phyloP scores from a whole-genome alignment of 148 eudicot genomes.

The Gaultheria prostrata region DNA sequence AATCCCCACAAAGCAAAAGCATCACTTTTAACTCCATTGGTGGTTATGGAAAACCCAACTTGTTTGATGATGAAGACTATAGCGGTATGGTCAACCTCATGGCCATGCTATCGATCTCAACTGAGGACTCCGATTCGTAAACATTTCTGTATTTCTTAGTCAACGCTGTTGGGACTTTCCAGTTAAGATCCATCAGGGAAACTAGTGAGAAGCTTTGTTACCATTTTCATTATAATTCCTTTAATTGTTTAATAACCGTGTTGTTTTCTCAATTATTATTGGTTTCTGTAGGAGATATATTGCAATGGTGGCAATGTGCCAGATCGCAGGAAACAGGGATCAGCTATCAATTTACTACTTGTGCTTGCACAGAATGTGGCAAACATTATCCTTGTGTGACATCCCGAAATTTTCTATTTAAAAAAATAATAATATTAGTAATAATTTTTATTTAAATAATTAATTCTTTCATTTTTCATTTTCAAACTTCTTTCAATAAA shows the following conservation, averaged over 20 bases:
- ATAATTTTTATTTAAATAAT: too few relatives aligned
- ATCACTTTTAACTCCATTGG: background rate
- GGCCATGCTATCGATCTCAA: background rate
- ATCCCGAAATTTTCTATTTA: too few relatives aligned
- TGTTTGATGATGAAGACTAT: background rate
- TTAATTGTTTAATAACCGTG: background rate
- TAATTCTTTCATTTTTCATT: too few relatives aligned
- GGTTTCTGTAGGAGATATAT: slow-evolving; percentile 59
- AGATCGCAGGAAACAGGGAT: slow-evolving; percentile 76
- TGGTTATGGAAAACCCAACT: background rate
- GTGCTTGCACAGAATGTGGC: slow-evolving; percentile 75
- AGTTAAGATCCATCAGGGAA: background rate
- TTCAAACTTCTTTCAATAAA: too few relatives aligned
- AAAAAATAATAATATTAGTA: too few relatives aligned
- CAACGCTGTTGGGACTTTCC: background rate
- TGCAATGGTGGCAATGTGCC: slow-evolving; percentile 94
- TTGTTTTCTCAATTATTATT: background rate
- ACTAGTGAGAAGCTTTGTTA: background rate
- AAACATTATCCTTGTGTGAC: slow-evolving; percentile 75
- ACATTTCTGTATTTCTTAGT: background rate
- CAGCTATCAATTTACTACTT: slow-evolving; percentile 67
- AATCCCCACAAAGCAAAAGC: background rate
- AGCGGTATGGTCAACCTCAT: background rate
- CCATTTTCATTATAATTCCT: background rate
- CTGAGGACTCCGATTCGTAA: background rate